Base-by-base conservation (phyloP, 2,329 filamentous ascomycete species). In the Fusarium pseudograminearum region DNA sequence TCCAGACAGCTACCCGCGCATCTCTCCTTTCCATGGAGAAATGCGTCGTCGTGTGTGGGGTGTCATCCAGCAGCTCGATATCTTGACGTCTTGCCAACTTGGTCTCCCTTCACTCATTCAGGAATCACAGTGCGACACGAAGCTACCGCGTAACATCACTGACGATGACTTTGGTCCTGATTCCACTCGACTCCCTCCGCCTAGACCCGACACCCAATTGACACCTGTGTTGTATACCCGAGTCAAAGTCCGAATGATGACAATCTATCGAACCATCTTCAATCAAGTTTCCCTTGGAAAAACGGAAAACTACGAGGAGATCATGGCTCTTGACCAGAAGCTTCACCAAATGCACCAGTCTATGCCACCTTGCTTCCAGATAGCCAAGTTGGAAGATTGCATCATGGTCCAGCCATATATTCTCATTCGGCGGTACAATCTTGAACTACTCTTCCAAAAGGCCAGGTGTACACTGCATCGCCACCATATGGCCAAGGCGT, bases 41-140 rank as follows among this genome's bases (percentile, higher is more conserved):
- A 73, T 73, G 70, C 42, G 71, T 3, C 57, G 71, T 8, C 54
- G 71, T 1, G 36, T 71, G 0, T 73, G 68, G 71, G 61, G 58
- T 14, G 40, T 67, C 2, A 20, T 73, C 0, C 41, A 56, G 1
- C 65, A 71, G 4, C 57, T 73, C 12, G 71, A 73, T 10, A 56
- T 61, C 9, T 6, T 70, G 7, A 70, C 59, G 0, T 73, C 71
- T 5, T 64, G 56, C 1, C 70, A 73, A 12, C 41, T 73, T 1
- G 65, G 71, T 0, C 7, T 73, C 0, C 71, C 71, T 3, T 57
- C 53, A 3, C 60, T 70, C 22, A 68, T 73, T 1, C 54, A 73
- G 18, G 47, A 64, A 18, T 44, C 53, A 0, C 71, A 72, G 9
- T 67, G 59, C 2, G 70, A 73, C 22, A 70, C 70, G 0, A 38